Base-by-base conservation (phyloP, 2,329 filamentous ascomycete genomes). In the Pezicula radicicola region DNA sequence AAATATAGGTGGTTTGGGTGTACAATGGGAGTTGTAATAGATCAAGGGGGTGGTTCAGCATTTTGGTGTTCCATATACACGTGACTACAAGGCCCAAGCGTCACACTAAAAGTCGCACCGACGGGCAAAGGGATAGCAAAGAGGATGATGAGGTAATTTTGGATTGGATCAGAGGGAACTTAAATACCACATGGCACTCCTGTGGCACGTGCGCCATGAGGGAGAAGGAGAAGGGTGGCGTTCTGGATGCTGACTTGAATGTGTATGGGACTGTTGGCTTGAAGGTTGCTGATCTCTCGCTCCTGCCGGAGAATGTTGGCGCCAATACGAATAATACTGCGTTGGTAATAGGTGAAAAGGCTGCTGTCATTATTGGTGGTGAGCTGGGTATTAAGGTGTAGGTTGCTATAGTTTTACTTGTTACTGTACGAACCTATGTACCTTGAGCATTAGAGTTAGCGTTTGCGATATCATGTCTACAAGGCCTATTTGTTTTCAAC, bases 271-370 rank as follows among this genome's bases (percentile, higher is more conserved):
- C 68, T 16, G 51, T 55, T 44, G 66, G 66, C 2, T 56, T 74
- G 54, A 76, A 75, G 62, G 55, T 75, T 50, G 71, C 68, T 8
- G 75, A 77, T 67, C 46, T 77, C 53, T 65, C 62, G 55, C 62
- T 67, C 51, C 52, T 60, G 8, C 65, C 65, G 3, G 58, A 65
- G 52, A 67, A 67, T 52, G 72, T 77, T 4, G 74, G 69, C 3
- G 72, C 69, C 0, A 76, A 77, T 53, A 76, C 74, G 2, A 72
- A 74, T 49, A 73, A 75, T 37, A 75, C 72, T 1, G 73, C 74
- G 1, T 62, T 76, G 49, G 67, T 66, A 12, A 62, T 73, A 27
- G 71, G 70, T 2, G 71, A 73, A 60, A 70, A 69, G 57, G 70
- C 70, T 1, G 71, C 71, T 36, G 65, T 67, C 49, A 67, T 73